Percentiles rank a stretch among this genome's conserved stretches.
Conservation (phyloP, 177 flowering plant genomes). For the Vitis hybrid region DNA sequence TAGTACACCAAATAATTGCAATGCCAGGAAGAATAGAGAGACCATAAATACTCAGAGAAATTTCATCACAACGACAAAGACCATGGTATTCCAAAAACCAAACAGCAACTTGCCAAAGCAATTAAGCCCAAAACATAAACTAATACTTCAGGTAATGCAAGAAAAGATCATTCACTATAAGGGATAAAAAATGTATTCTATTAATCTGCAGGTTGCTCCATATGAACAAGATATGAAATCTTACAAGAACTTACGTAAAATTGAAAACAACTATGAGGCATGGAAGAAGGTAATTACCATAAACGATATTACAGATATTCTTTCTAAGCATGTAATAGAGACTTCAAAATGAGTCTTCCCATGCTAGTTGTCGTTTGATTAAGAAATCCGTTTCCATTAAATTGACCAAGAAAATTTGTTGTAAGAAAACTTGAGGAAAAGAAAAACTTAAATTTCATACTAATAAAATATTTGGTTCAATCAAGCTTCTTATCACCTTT, state of each 20-base stretch:
- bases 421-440: neutral
- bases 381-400: slow-evolving; percentile 67
- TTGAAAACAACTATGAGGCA: neutral
- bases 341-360: slow-evolving; percentile 93
- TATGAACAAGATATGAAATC: no score
- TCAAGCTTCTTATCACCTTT: no score
- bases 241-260: no score
- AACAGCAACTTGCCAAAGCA: no score
- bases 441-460: neutral
- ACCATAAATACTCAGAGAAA: no score
- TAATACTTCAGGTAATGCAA: no score
- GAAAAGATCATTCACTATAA: no score
- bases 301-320: slow-evolving; percentile 65
- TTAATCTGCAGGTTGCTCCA: neutral
- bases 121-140: no score
- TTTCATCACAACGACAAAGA: no score
- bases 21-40: no score
- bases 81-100: no score
- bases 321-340: slow-evolving; percentile 91
- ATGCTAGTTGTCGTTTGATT: slow-evolving; percentile 60
- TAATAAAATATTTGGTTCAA: slow-evolving; percentile 7
- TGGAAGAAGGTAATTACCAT: slow-evolving; percentile 49
- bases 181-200: neutral
- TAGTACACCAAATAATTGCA: no score
- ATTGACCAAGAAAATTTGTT: neutral